Base-by-base conservation (phyloP, 495 filamentous ascomycete species). In the Neohortaea acidophila region DNA sequence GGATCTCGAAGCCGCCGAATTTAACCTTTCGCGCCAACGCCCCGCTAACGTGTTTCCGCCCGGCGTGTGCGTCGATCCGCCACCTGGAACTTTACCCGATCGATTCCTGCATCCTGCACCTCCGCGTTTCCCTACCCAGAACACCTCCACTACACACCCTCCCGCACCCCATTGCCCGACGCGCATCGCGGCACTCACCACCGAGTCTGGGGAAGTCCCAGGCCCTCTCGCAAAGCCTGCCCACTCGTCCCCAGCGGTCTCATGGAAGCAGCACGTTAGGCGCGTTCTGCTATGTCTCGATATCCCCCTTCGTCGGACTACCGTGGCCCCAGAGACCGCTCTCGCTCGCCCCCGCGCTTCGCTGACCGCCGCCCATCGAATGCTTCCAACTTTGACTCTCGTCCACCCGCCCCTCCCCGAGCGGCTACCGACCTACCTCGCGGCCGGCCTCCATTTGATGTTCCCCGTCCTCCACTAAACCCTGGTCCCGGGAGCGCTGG, bases 291-390 rank as follows among this genome's bases (percentile, higher is more conserved):
- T 21, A 49, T 50, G 39, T 53, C 51, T 21, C 43, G 51, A 45
- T 53, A 46, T 29, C 38, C 39, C 8, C 44, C 44, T n/a, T n/a
- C n/a, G 9, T n/a, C 51, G 39, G 62, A 64, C 15, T 54, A 56
- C 37, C 59, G 29, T 65, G 63, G 24, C 61, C 68, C n/a, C 30
- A 59, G 73, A 44, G 73, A 77, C 38, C 60, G 72, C 21, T 78
- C 75, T 1, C 73, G 72, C 30, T 77, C 74, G 1, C 73, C 73
- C 12, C 54, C 54, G 38, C 51, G 61, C 39, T 71, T 66, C 34
- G 53, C 61, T 35, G 75, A 77, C 42, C 48, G 70, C 19, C 50
- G 62, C 13, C 28, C 55, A 8, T 59, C 59, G 3, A 39, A 54
- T 2, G 54, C 67, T 18, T 15, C 36, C 8, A 29, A 43, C 18